Percentiles rank a stretch among this genome's conserved stretches.
Evolutionary conservation across 2,329 filamentous ascomycete species (phyloP).

Genomic region (Cordyceps fumosorosea): DNA sequence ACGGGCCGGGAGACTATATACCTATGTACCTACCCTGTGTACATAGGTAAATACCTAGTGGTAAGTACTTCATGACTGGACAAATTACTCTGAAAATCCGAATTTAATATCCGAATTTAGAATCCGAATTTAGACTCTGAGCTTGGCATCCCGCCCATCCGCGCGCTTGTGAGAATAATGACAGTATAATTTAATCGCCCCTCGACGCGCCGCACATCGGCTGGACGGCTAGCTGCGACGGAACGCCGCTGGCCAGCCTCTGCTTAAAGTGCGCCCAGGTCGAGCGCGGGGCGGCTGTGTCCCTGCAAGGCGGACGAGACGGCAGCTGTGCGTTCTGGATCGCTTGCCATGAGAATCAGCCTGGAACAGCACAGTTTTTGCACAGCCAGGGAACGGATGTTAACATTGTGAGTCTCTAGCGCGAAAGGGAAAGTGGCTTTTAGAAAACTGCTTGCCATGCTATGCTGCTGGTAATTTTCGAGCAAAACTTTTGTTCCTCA

Average conservation of each 20-base stretch:
- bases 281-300: constrained; percentile 13
- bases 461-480: too few species aligned
- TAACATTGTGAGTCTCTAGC: constrained; percentile 5
- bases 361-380: constrained; percentile 13
- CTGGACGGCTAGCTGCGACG: constrained; percentile 17
- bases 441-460: not conserved
- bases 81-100: too few species aligned
- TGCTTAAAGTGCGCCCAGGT: constrained; percentile 15
- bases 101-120: too few species aligned
- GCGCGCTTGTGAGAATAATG: too few species aligned
- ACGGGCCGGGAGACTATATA: not conserved
- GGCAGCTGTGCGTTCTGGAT: constrained; percentile 15
- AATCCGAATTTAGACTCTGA: too few species aligned
- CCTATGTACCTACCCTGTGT: too few species aligned
- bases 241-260: too few species aligned
- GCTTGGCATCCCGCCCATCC: too few species aligned
- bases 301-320: constrained; percentile 10
- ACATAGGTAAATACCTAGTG: too few species aligned
- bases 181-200: too few species aligned
- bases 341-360: constrained; percentile 16
- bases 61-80: too few species aligned
- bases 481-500: too few species aligned
- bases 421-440: not conserved
- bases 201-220: constrained; percentile 15
- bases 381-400: constrained; percentile 7